Percentiles rank a stretch among this genome's conserved stretches.
phyloP scores from a whole-genome alignment of 1,139 yeast genomes.

The Saccharomyces hybrid region DNA sequence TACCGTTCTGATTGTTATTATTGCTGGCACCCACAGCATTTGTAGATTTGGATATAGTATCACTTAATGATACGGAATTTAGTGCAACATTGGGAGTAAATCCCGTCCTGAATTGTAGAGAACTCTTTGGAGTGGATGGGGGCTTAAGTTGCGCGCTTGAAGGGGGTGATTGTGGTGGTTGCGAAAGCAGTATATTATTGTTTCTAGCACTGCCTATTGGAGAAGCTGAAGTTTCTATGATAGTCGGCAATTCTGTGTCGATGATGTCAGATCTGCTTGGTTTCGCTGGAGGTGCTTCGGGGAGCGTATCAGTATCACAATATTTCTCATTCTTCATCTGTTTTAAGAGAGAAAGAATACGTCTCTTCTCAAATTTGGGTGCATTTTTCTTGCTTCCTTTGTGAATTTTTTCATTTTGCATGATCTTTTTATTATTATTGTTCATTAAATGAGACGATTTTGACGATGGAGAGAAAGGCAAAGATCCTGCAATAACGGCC shows the following conservation, averaged over 20 bases:
- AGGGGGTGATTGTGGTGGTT: background rate
- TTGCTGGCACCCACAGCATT: background rate
- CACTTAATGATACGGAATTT: slow-evolving; percentile 23
- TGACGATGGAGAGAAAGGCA: slow-evolving; percentile 7
- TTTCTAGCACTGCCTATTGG: background rate
- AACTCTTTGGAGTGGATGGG: slow-evolving; percentile 25
- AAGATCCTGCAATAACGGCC: slow-evolving; percentile 15
- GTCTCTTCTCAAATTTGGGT: slow-evolving; percentile 13
- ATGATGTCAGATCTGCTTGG: background rate
- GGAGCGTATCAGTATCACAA: background rate
- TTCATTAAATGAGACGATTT: slow-evolving; percentile 1
- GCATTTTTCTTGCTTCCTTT: slow-evolving; percentile 1
- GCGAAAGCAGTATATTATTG: background rate
- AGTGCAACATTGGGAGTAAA: slow-evolving; percentile 26
- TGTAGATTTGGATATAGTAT: slow-evolving; percentile 7
- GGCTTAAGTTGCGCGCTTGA: slow-evolving; percentile 4
- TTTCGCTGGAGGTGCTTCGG: background rate
- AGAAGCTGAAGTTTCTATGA: slow-evolving; percentile 1
- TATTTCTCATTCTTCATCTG: slow-evolving; percentile 20
- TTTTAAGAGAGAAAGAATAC: slow-evolving; percentile 20
- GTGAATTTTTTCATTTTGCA: background rate
- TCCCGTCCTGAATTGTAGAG: slow-evolving; percentile 26
- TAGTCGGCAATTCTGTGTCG: slow-evolving; percentile 3
- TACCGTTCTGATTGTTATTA: background rate
- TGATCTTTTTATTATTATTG: background rate